Evolutionary conservation across 2,329 filamentous ascomycete genomes (phyloP), one percentile per base, ranked within the genome.

Genomic region (Zymoseptoria passerinii): DNA sequence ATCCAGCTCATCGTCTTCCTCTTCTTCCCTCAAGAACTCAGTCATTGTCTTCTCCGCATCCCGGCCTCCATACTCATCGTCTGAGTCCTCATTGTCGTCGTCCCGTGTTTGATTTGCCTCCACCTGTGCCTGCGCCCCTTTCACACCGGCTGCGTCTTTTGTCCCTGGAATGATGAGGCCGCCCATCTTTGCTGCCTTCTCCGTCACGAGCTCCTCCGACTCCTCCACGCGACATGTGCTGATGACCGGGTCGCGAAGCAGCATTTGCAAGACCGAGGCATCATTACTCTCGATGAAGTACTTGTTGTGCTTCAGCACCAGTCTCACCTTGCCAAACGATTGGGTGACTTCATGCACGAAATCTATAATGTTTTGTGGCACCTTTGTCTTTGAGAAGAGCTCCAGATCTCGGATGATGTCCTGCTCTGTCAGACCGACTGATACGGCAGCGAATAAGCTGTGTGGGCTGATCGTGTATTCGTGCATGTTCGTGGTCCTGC

Each of bases 271-370:
- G 71, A 96, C 89, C 9, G 86, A 81, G 10, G 91, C 87, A 72
- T 97, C 92, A 19, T 89, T 87, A 68, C 89, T 96, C 75, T 99
- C 94, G 61, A 97, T 86, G 67, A 88, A 96, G 74, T 95, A 96
- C 65, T 90, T 89, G 62, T 92, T 97, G 68, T 96, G 89, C 73
- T 96, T 95, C 63, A 97, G 75, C 50, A 97, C 94, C 55, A 97
- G 83, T 73, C 96, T 94, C 57, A 96, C 91, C 74, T 96, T 97
- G 64, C 94, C 94, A 71, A 94, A 97, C 55, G 89, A 94, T 63
- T 89, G 86, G 5, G 91, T 95, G 62, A 90, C 94, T 61, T 85
- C 85, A 64, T 92, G 79, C 64, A 88, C 92, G 72, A 92, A 96
- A 8, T 83, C 78, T 61, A 86, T 83, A 61, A 97, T 89, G 52